A percentile compares a stretch with the other conserved stretches of the same genome.
These are phyloP conservation scores for Tetracladium maxilliforme DNA, from an alignment of 2,329 filamentous ascomycete species.

Conservation along the genomic window DNA sequence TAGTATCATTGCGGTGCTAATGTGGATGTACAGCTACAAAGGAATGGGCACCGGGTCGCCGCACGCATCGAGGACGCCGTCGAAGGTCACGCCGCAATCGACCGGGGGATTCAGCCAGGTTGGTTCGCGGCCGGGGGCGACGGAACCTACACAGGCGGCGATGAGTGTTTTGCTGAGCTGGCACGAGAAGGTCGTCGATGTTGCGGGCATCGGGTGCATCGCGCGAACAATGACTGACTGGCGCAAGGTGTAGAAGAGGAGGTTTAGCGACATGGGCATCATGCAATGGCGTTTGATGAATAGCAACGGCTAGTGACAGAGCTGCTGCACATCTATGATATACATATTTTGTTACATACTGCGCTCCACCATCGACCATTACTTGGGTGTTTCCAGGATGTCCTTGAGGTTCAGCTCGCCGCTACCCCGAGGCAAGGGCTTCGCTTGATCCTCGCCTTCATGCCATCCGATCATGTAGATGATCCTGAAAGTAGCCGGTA, in stretches of 20 bases:
- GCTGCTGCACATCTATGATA: no score
- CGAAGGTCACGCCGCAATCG: conserved; percentile 50
- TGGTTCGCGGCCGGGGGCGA: conserved; percentile 32
- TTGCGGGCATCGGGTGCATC: conserved; percentile 82
- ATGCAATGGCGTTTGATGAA: no score
- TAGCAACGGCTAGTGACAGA: no score
- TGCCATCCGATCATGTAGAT: conserved; percentile 99
- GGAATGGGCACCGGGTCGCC: conserved; percentile 52
- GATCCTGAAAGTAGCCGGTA: conserved; percentile 85
- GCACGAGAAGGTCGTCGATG: conserved; percentile 97
- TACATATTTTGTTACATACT: no score
- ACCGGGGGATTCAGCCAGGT: conserved; percentile 78
- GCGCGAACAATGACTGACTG: conserved; percentile 93
- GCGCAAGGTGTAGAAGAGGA: conserved; percentile 55
- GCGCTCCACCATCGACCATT: no score
- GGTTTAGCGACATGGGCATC: no score
- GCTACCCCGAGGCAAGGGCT: conserved; percentile 71
- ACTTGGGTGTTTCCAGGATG: no score
- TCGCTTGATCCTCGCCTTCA: conserved; percentile 60
- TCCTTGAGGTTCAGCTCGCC: conserved; percentile 84
- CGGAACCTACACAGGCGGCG: conserved; percentile 62
- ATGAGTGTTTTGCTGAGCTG: conserved; percentile 97
- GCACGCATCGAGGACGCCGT: conserved; percentile 25
- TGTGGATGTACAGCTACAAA: conserved; percentile 52
- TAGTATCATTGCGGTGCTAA: neutral